Evolutionary conservation across 177 flowering plant genomes (phyloP).

Genomic region (Vitis hybrid): DNA sequence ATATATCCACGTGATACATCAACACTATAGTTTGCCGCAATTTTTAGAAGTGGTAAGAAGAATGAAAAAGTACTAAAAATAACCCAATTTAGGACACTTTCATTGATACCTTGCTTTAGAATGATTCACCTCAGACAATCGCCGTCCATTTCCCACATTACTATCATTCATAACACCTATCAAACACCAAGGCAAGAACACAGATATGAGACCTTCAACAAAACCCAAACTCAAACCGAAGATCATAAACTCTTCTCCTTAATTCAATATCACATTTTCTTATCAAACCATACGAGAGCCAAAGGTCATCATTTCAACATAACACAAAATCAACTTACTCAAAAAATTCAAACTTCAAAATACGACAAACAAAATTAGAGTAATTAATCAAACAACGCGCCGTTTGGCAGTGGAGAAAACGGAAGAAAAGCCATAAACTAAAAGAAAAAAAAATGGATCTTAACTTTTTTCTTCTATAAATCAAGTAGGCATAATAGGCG

Average conservation of each 20-base stretch:
- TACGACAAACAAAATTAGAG: too few species aligned
- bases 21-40: constrained; percentile 22
- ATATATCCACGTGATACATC: constrained; percentile 63
- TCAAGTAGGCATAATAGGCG: too few species aligned
- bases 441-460: neutral
- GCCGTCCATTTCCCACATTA: constrained; percentile 18
- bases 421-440: neutral
- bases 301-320: too few species aligned
- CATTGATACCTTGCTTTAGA: constrained; percentile 28
- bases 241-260: neutral
- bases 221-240: neutral
- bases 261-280: neutral
- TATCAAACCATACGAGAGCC: too few species aligned
- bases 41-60: neutral
- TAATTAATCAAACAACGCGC: neutral
- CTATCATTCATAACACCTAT: constrained; percentile 20
- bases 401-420: neutral
- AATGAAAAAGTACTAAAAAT: neutral
- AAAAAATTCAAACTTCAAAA: too few species aligned
- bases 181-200: neutral
- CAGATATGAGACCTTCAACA: neutral
- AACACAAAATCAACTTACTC: too few species aligned
- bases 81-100: neutral
- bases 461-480: neutral
- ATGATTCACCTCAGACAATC: constrained; percentile 25